Evolutionary conservation across 2,329 filamentous ascomycete species (phyloP).

Genomic region (Escovopsis sp.): DNA sequence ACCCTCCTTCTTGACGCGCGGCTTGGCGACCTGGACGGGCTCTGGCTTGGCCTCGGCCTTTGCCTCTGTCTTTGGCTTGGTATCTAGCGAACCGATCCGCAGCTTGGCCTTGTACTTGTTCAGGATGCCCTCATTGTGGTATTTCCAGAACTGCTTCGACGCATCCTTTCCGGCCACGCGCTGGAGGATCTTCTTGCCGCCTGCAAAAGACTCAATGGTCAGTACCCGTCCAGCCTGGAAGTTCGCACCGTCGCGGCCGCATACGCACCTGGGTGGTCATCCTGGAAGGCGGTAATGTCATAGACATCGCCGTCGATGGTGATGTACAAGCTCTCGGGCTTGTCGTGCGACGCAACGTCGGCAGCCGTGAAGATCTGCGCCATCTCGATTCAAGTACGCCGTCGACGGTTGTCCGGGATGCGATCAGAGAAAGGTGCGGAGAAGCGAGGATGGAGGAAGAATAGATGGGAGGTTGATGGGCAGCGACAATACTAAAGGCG

Average conservation of each 20-base stretch:
- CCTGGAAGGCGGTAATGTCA: slow-evolving; percentile 78
- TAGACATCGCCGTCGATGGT: slow-evolving; percentile 92
- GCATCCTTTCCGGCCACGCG: slow-evolving; percentile 51
- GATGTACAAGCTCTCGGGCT: slow-evolving; percentile 72
- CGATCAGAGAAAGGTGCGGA: not conserved
- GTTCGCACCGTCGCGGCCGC: too few relatives aligned
- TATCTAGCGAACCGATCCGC: slow-evolving; percentile 76
- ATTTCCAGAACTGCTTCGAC: slow-evolving; percentile 56
- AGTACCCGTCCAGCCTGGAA: not conserved
- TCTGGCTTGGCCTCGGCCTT: slow-evolving; percentile 24
- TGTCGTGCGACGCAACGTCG: slow-evolving; percentile 89
- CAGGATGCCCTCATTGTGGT: slow-evolving; percentile 73
- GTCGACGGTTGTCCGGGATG: not conserved
- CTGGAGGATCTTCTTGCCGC: slow-evolving; percentile 51
- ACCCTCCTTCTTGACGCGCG: slow-evolving; percentile 30
- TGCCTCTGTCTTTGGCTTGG: slow-evolving; percentile 58
- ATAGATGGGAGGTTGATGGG: not conserved
- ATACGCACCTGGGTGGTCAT: slow-evolving; percentile 62
- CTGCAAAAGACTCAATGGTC: slow-evolving; percentile 16
- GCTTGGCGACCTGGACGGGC: slow-evolving; percentile 17
- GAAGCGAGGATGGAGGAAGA: not conserved
- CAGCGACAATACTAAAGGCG: too few relatives aligned
- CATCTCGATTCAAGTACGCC: slow-evolving; percentile 40
- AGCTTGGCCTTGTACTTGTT: slow-evolving; percentile 73
- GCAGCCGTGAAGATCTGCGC: slow-evolving; percentile 69